Base-by-base conservation (phyloP, 225 moss, liverwort and hornwort genomes). In the Lunularia cruciata region DNA sequence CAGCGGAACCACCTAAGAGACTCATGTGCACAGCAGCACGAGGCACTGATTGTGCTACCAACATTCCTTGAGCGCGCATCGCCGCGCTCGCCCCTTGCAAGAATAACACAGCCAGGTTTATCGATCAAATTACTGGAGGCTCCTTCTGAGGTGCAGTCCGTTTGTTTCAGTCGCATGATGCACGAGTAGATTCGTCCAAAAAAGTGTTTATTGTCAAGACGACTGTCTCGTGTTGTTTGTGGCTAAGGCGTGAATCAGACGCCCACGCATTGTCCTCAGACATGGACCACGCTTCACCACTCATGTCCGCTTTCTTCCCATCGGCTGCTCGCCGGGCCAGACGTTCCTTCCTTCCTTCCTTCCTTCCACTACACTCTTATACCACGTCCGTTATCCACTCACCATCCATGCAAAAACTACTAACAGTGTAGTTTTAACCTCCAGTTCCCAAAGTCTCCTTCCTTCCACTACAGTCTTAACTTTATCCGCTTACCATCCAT, bases 41-140 rank as follows among this genome's bases (percentile, higher is more conserved):
- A n/a, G 71, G 73, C 68, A 82, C 57, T 31, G 78, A 67, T 59
- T 63, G 74, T 40, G 68, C 78, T n/a, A n/a, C n/a, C 35, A 75
- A 35, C 25, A 75, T 20, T 57, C 75, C 78, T 46, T 74, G 77
- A 59, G 74, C 77, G 54, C 77, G 71, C 82, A 78, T 83, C 19
- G 75, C 82, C 69, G 75, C 78, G 53, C 53, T 46, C 65, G 68
- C 68, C 68, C 78, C 45, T 48, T 43, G 75, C 40, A 73, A 10
- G 18, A 56, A 2, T 52, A 48, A 12, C 47, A 42, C 51, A 26
- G 61, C 27, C 72, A 47, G 49, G 10, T 9, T 63, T 19, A 5
- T 2, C 19, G 43, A 14, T 28, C n/a, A 6, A 28, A 2, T 43
- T 26, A 23, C 27, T 38, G 32, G n/a, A 14, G 12, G 19, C 32